phyloP scores from a whole-genome alignment of 129 eudicot species.

The Artemisia tridentata region DNA sequence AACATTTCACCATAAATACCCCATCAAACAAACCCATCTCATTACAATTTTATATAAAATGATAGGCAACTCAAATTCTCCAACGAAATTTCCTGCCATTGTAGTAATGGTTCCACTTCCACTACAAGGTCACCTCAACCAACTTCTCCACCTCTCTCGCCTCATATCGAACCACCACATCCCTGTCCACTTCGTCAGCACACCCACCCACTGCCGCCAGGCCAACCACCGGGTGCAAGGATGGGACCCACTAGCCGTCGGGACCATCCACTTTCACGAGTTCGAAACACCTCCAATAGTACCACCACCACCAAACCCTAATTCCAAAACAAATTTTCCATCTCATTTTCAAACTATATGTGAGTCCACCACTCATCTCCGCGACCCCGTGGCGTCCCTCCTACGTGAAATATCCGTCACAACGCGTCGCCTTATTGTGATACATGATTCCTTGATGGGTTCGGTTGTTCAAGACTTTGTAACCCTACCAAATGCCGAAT shows the following conservation, averaged over 20 bases:
- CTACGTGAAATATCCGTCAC: slow-evolving; percentile 34
- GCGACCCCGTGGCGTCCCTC: slow-evolving; percentile 38
- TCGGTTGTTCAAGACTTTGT: slow-evolving; percentile 53
- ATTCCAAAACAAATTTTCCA: slow-evolving; percentile 38
- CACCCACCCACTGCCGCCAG: slow-evolving; percentile 43
- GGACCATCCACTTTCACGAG: slow-evolving; percentile 39
- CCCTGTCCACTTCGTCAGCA: slow-evolving; percentile 43
- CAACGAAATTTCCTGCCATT: neutral
- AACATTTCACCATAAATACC: too few relatives aligned
- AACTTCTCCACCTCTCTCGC: slow-evolving; percentile 54
- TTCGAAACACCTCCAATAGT: slow-evolving; percentile 29
- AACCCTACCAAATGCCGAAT: slow-evolving; percentile 48
- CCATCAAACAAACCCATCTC: too few relatives aligned
- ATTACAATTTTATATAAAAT: too few relatives aligned
- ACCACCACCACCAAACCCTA: slow-evolving; percentile 34
- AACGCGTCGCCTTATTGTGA: slow-evolving; percentile 40
- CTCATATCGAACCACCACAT: slow-evolving; percentile 38
- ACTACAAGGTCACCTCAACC: slow-evolving; percentile 57
- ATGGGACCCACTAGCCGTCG: slow-evolving; percentile 30
- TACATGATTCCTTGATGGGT: slow-evolving; percentile 60
- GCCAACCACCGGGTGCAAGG: slow-evolving; percentile 42
- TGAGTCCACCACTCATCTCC: slow-evolving; percentile 42
- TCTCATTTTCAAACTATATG: slow-evolving; percentile 42
- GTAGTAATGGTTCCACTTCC: slow-evolving; percentile 51
- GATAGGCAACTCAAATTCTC: too few relatives aligned